Evolutionary conservation across 306 rosid species (phyloP), one percentile per base, ranked within the genome.

Genomic region (Inga leiocalycina): DNA sequence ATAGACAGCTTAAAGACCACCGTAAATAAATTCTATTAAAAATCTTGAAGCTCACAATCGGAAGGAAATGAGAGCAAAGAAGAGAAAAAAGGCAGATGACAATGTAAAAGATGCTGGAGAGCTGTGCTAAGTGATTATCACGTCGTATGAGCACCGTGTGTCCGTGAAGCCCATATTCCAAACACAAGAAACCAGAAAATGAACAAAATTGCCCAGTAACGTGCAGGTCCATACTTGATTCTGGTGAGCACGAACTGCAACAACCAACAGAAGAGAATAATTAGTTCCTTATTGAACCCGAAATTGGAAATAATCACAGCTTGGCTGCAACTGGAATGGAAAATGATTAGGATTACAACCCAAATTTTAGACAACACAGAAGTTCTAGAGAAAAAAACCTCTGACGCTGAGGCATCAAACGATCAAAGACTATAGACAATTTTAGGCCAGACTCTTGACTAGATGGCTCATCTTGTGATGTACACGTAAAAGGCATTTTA

Each of bases 181-280:
- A 96, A 96, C 61, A 96, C 98, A 59, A 96, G 97, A 89, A 96
- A 96, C 99, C 98, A 96, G 92, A 96, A 92, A 84, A 96, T 93
- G 27, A 94, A 96, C 88, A 96, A 85, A 84, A 96, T 96, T 71
- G 99, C 99, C 99, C 99, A 96, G 82, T 96, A 96, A 57, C 99
- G 98, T 65, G 99, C 99, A 71, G 97, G 98, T 86, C 98, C 98
- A 43, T 96, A 93, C 92, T 88, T 96, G 86, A 96, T 93, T 87
- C 98, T 96, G 65, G 94, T 92, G 22, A 96, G 98, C 89, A 96
- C 98, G 84, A 93, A 96, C 99, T 96, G 94, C 89, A 86, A 81
- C 76, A 87, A 77, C 72, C 22, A 70, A 73, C 79, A 74, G 43
- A 79, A 88, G 59, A 78, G 46, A 45, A 78, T 77, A 45, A 75